phyloP scores from a whole-genome alignment of 2,329 filamentous ascomycete genomes.

The Colletotrichum tofieldiae region DNA sequence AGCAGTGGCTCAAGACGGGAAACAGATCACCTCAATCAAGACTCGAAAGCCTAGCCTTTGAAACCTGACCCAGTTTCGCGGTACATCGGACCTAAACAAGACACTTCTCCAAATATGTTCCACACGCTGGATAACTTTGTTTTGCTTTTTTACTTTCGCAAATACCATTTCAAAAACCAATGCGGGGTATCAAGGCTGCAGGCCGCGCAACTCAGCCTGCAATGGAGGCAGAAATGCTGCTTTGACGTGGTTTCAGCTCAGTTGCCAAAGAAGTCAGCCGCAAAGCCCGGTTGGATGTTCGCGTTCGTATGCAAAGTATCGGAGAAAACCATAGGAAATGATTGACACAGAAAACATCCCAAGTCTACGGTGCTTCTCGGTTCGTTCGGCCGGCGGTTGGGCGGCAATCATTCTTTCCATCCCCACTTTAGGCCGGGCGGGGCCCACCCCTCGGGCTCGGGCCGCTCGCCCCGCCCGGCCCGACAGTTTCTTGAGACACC shows the following conservation, averaged over 20 bases:
- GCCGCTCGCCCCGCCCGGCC: conserved; percentile 40
- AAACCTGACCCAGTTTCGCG: too few relatives aligned
- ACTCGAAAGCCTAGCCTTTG: background rate
- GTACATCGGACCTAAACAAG: background rate
- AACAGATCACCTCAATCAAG: background rate
- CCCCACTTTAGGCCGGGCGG: conserved; percentile 32
- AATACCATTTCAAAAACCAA: background rate
- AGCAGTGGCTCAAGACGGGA: background rate
- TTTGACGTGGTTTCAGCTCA: conserved; percentile 22
- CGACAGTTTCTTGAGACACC: conserved; percentile 40
- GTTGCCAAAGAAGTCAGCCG: background rate
- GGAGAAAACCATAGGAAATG: background rate
- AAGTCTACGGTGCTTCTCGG: background rate
- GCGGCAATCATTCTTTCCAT: conserved; percentile 4
- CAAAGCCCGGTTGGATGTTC: background rate
- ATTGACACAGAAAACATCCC: background rate
- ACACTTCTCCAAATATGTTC: background rate
- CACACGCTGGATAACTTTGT: background rate
- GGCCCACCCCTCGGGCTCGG: conserved; percentile 36
- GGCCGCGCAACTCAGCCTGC: background rate
- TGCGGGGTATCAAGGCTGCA: background rate
- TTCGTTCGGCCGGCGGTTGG: conserved; percentile 26
- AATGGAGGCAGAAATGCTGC: conserved; percentile 9
- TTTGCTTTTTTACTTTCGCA: background rate
- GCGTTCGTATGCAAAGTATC: background rate